phyloP scores from a whole-genome alignment of 768 basidiomycete species.

The Leucocoprinus sp. region DNA sequence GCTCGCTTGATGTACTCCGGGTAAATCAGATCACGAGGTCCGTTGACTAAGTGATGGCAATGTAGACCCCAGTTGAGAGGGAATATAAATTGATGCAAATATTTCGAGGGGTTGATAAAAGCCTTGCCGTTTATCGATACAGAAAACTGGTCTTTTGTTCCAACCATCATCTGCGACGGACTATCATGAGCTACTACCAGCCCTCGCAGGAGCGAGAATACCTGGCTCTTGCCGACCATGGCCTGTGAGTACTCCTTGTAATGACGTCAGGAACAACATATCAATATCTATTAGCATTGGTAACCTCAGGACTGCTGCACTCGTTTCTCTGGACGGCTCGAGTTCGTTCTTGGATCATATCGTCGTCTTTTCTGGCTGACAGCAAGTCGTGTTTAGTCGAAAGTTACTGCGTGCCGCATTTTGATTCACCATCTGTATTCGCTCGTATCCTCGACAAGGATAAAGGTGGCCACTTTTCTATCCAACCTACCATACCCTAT shows the following conservation, averaged over 20 bases:
- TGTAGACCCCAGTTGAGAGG: background rate
- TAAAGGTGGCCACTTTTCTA: conserved; percentile 90
- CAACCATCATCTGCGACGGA: conserved; percentile 17
- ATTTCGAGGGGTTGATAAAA: conserved; percentile 7
- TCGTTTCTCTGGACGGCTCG: conserved; percentile 79
- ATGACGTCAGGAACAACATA: conserved; percentile 5
- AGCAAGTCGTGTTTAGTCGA: conserved; percentile 48
- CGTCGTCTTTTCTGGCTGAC: background rate
- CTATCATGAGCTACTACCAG: conserved; percentile 44
- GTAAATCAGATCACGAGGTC: too few relatives aligned
- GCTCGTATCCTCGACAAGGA: conserved; percentile 84
- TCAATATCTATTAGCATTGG: conserved; percentile 49
- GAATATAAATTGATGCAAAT: conserved; percentile 4
- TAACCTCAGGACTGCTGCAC: conserved; percentile 74
- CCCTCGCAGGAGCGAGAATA: conserved; percentile 57
- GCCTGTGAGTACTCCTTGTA: conserved; percentile 41
- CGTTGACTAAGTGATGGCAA: too few relatives aligned
- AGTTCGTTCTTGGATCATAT: conserved; percentile 32
- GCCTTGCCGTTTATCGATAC: conserved; percentile 7
- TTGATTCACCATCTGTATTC: conserved; percentile 90
- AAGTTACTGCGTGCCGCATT: conserved; percentile 87
- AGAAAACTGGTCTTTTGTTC: background rate
- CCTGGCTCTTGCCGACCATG: conserved; percentile 72
- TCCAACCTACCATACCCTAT: conserved; percentile 64
- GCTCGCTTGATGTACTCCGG: too few relatives aligned